These are phyloP conservation scores for Rhizopus sp. DNA, from an alignment of 371 early-diverging fungal species.

Conservation along the genomic window DNA sequence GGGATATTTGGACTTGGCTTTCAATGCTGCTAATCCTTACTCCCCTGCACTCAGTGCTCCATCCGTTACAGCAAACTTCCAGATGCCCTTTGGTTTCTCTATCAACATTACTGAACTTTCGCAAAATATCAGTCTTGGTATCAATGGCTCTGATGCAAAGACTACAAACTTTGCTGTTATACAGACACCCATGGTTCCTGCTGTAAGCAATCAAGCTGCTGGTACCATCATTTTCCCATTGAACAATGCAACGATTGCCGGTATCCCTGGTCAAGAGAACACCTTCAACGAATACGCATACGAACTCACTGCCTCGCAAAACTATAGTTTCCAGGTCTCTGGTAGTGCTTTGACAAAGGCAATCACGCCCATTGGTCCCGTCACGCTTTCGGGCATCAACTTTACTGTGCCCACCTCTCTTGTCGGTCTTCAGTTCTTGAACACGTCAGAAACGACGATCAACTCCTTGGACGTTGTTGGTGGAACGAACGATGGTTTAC, in stretches of 20 bases:
- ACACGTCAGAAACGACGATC: conserved; percentile 52
- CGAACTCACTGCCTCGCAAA: conserved; percentile 42
- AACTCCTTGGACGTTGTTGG: conserved; percentile 59
- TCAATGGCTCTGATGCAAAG: conserved; percentile 28
- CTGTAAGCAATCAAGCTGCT: conserved; percentile 45
- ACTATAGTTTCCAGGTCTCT: conserved; percentile 45
- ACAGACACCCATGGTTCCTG: conserved; percentile 37
- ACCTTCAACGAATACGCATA: conserved; percentile 54
- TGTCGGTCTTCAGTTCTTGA: conserved; percentile 60
- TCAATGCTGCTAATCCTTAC: conserved; percentile 46
- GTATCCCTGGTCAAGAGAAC: conserved; percentile 32
- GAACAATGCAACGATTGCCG: conserved; percentile 31
- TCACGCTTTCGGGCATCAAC: conserved; percentile 53
- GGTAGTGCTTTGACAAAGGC: conserved; percentile 54
- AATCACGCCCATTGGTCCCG: conserved; percentile 56
- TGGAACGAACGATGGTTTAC: conserved; percentile 46
- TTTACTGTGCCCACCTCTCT: conserved; percentile 55
- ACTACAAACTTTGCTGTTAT: conserved; percentile 42
- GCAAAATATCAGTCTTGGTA: conserved; percentile 45
- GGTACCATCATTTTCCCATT: conserved; percentile 51
- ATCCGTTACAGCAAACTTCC: conserved; percentile 48
- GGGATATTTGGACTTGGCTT: conserved; percentile 52
- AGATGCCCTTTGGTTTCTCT: conserved; percentile 56
- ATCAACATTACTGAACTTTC: conserved; percentile 50
- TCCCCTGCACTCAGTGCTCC: conserved; percentile 45